Base-by-base conservation (phyloP, 768 basidiomycete genomes). In the Collybia sordida region DNA sequence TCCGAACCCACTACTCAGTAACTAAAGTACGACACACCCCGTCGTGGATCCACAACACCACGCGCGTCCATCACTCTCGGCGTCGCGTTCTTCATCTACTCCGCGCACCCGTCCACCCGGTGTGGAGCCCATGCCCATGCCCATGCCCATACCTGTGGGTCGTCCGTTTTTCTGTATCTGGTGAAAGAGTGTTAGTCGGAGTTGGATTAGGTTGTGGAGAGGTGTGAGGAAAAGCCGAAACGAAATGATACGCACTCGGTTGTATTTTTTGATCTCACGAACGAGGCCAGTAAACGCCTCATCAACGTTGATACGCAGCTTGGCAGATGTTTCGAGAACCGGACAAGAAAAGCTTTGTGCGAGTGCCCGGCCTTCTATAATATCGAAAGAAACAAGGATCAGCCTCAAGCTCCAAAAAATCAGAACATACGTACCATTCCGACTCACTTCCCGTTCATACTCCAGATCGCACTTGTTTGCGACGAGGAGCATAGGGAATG, bases 401-500 rank as follows among this genome's bases (percentile, higher is more conserved):
- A 31, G 27, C 27, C 6, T 11, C 27, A 11, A 27, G 27, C 27
- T 11, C 5, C 27, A 5, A 27, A 27, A 27, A 5, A 27, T 11
- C 31, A 12, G n/a, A n/a, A n/a, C n/a, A 45, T 27, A 68, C 75
- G 47, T 53, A 91, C 95, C 95, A 59, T 93, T 90, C 79, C 87
- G 88, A 64, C 91, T 91, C 22, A 98, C 96, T 69, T 97, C 94
- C 48, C 96, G 81, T 69, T 98, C 96, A 63, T 88, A 94, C 64
- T 94, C 95, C 60, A 96, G 73, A 69, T 98, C 96, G 61, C 89
- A 90, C 72, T 98, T 98, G 77, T 98, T 98, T 17, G 93, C 96
- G 8, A 97, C 93, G 48, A 97, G 84, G 50, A 98, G 90, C 60
- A 96, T 88, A 15, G 96, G 96, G 79, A 98, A 93, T 6, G 83